phyloP scores from a whole-genome alignment of 2,329 filamentous ascomycete species.

The Decorospora gaudefroyi region DNA sequence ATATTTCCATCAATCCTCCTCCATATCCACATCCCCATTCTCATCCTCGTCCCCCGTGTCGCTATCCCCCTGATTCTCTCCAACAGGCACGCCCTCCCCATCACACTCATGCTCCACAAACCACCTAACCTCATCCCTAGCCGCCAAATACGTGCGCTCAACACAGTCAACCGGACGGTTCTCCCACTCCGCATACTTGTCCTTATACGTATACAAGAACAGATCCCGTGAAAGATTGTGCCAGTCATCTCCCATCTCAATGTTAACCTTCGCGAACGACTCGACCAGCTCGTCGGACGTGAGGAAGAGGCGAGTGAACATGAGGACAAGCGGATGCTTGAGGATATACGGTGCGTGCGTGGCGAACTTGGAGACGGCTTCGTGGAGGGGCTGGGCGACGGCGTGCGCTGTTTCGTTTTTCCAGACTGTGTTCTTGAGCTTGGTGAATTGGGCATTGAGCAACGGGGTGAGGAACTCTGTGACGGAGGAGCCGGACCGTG shows the following conservation, averaged over 20 bases:
- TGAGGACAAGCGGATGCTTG: neutral
- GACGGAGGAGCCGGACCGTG: no score
- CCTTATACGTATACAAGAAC: neutral
- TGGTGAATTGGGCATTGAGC: neutral
- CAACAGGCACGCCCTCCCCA: neutral
- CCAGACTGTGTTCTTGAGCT: neutral
- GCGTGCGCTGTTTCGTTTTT: neutral
- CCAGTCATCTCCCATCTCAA: neutral
- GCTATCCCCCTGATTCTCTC: no score
- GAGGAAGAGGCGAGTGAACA: neutral
- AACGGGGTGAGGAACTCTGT: neutral
- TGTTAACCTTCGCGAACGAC: neutral
- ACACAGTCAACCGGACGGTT: neutral
- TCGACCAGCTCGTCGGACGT: neutral
- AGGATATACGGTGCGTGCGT: neutral
- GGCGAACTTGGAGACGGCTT: neutral
- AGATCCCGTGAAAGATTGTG: neutral
- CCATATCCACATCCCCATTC: no score
- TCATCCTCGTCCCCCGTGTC: no score
- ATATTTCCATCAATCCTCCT: no score
- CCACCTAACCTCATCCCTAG: neutral
- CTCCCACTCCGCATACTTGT: neutral
- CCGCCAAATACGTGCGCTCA: neutral
- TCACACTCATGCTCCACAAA: neutral
- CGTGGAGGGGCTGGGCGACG: neutral